A percentile compares a stretch with the other conserved stretches of the same genome.
These are phyloP conservation scores for Metschnikowia gelsemii DNA, from an alignment of 805 yeast genomes.

Conservation along the genomic window DNA sequence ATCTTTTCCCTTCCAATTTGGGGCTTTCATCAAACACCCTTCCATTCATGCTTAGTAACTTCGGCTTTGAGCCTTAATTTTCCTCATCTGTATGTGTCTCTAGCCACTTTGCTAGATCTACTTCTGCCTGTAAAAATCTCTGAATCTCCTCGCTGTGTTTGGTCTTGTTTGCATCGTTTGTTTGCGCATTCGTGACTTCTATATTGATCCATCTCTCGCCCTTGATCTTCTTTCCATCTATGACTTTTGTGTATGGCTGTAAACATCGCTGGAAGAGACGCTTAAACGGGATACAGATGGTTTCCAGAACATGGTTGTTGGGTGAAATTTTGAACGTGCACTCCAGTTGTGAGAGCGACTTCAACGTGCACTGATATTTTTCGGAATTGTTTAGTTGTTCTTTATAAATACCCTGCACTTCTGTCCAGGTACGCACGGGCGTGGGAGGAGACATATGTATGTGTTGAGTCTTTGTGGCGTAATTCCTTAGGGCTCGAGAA, in stretches of 20 bases:
- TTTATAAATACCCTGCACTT: slow-evolving; percentile 27
- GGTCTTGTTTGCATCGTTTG: slow-evolving; percentile 29
- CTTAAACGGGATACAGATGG: slow-evolving; percentile 44
- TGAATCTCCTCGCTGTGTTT: slow-evolving; percentile 28
- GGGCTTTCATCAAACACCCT: too few species aligned
- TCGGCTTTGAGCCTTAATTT: neutral
- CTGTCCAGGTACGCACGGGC: slow-evolving; percentile 35
- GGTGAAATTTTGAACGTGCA: slow-evolving; percentile 39
- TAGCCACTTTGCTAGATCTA: slow-evolving; percentile 35
- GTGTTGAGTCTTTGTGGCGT: neutral
- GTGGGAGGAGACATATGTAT: slow-evolving; percentile 44
- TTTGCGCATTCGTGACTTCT: slow-evolving; percentile 36
- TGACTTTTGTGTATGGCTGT: slow-evolving; percentile 22
- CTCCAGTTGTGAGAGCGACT: slow-evolving; percentile 40
- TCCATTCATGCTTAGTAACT: too few species aligned
- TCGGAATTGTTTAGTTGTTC: slow-evolving; percentile 31
- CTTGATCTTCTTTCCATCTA: slow-evolving; percentile 28
- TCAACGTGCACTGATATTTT: slow-evolving; percentile 34
- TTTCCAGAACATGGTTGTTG: slow-evolving; percentile 29
- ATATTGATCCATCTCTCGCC: slow-evolving; percentile 37
- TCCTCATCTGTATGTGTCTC: slow-evolving; percentile 18
- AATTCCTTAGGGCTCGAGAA: too few species aligned
- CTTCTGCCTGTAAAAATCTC: slow-evolving; percentile 39
- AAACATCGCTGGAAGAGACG: slow-evolving; percentile 42
- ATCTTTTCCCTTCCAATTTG: too few species aligned